These are phyloP conservation scores for Penicillium sp. DNA, from an alignment of 2,329 filamentous ascomycete species.

Conservation along the genomic window DNA sequence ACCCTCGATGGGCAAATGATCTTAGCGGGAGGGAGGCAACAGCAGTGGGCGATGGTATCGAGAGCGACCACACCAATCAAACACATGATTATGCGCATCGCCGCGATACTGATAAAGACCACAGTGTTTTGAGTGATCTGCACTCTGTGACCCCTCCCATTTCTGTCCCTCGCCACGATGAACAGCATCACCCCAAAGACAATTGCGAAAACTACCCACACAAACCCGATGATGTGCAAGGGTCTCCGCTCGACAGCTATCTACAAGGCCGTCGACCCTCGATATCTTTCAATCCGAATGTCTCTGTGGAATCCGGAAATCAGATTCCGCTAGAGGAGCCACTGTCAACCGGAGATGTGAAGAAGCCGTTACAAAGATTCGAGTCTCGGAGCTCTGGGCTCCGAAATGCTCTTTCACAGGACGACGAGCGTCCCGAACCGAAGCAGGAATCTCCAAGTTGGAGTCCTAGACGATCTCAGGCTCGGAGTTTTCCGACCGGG, in stretches of 20 bases:
- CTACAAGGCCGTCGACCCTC: slow-evolving; percentile 40
- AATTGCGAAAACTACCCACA: slow-evolving; percentile 35
- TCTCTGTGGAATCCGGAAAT: slow-evolving; percentile 41
- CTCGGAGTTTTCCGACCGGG: slow-evolving; percentile 28
- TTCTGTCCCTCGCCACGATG: slow-evolving; percentile 43
- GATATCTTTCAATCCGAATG: slow-evolving; percentile 43
- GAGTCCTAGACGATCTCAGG: slow-evolving; percentile 23
- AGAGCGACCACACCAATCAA: slow-evolving; percentile 37
- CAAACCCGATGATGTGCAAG: slow-evolving; percentile 36
- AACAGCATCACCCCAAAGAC: slow-evolving; percentile 23
- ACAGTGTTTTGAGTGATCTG: slow-evolving; percentile 38
- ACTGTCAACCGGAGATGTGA: slow-evolving; percentile 32
- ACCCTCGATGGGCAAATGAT: slow-evolving; percentile 26
- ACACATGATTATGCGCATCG: slow-evolving; percentile 34
- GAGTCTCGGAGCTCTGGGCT: slow-evolving; percentile 36
- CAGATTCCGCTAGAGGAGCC: slow-evolving; percentile 40
- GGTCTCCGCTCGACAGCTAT: slow-evolving; percentile 43
- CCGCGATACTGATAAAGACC: slow-evolving; percentile 41
- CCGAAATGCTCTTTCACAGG: slow-evolving; percentile 36
- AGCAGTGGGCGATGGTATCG: slow-evolving; percentile 35
- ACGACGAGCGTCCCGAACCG: slow-evolving; percentile 25
- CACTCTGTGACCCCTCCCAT: slow-evolving; percentile 46
- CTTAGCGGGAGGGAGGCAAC: slow-evolving; percentile 24
- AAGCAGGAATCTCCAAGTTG: slow-evolving; percentile 20
- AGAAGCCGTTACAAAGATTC: slow-evolving; percentile 25